Evolutionary conservation across 345 rosid species (phyloP).

Genomic region (Erucastrum elatum): DNA sequence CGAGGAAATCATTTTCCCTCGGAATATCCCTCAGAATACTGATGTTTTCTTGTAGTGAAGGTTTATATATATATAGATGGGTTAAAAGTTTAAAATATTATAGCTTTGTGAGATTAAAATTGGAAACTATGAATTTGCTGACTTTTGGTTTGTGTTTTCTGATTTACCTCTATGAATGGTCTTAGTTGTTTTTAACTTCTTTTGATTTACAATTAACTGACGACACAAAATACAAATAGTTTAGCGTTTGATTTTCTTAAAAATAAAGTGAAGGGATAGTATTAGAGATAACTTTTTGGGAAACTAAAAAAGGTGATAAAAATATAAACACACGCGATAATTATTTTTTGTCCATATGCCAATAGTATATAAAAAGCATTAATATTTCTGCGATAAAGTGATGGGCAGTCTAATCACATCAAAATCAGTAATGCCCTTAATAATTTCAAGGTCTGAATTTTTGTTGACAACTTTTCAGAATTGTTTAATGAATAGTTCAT

Average conservation of each 20-base stretch:
- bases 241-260: neutral
- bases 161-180: neutral
- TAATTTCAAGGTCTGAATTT: constrained; percentile 37
- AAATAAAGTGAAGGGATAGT: neutral
- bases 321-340: constrained; percentile 30
- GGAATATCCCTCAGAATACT: no score
- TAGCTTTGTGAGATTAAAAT: neutral
- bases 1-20: no score
- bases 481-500: constrained; percentile 6
- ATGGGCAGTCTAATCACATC: constrained; percentile 57
- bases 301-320: constrained; percentile 33
- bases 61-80: neutral
- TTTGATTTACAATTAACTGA: neutral
- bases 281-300: constrained; percentile 42
- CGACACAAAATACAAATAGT: neutral
- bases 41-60: neutral
- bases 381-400: constrained; percentile 46
- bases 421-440: constrained; percentile 48
- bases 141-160: neutral
- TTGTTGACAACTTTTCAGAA: constrained; percentile 29
- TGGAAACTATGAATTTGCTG: neutral
- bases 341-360: constrained; percentile 36
- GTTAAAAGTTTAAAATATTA: neutral
- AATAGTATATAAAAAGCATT: constrained; percentile 33
- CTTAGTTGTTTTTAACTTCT: neutral